These are phyloP conservation scores for Coemansia aciculifera DNA, from an alignment of 192 early-diverging fungal genomes.

Conservation along the genomic window DNA sequence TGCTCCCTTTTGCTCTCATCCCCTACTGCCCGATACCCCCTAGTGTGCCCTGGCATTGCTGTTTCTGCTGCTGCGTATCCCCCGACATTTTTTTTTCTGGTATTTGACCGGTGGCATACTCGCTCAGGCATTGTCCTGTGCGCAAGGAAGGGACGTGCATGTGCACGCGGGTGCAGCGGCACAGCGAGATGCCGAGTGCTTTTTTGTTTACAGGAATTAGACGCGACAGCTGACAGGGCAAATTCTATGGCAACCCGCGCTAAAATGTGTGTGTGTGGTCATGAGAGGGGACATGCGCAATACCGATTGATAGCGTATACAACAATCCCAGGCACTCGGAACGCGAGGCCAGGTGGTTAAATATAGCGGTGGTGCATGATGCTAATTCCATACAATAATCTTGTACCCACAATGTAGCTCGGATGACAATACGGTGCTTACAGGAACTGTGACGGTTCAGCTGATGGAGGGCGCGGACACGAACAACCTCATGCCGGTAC, in stretches of 20 bases:
- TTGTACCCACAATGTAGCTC: constrained; percentile 27
- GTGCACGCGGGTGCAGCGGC: background rate
- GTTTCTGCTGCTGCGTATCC: background rate
- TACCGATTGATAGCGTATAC: background rate
- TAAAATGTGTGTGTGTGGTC: background rate
- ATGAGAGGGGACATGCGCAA: background rate
- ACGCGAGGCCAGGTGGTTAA: background rate
- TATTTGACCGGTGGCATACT: background rate
- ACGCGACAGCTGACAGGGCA: background rate
- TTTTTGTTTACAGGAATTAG: background rate
- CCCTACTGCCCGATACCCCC: background rate
- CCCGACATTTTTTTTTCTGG: background rate
- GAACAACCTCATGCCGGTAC: constrained; percentile 40
- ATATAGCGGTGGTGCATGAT: background rate
- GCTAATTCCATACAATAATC: constrained; percentile 3
- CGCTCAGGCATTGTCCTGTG: background rate
- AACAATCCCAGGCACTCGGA: background rate
- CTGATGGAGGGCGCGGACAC: constrained; percentile 49
- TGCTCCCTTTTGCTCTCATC: background rate
- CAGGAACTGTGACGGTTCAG: constrained; percentile 45
- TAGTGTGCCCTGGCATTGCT: background rate
- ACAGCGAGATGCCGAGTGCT: background rate
- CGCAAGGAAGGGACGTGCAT: background rate
- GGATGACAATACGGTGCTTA: constrained; percentile 27
- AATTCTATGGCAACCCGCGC: background rate